Base-by-base conservation (phyloP, 768 basidiomycete species). In the Boletellus ananas region DNA sequence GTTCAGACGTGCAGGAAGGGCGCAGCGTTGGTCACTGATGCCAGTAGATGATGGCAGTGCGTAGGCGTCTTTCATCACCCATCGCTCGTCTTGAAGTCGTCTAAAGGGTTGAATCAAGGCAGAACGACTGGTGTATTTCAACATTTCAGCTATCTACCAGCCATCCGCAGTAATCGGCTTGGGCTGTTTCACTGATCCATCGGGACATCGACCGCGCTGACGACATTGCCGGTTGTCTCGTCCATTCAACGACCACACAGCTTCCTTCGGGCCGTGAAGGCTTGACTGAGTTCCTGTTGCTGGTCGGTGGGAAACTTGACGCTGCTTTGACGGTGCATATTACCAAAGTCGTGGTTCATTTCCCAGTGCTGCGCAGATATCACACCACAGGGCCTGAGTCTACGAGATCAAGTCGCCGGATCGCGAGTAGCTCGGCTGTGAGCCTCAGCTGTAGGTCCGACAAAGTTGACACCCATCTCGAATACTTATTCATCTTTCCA, bases 341-440 rank as follows among this genome's bases (percentile, higher is more conserved):
- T 41, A 41, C 25, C 25, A 27, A 27, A 31, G 42, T 18, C 10
- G 11, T 17, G 10, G 5, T 17, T 27, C n/a, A 17, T 42, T 27
- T 34, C 13, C 31, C 27, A 31, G 29, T 11, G 9, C 33, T 31
- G 21, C 10, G 27, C 12, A 27, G 33, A 51, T 34, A 34, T 42
- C 29, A 25, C 34, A 6, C 18, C 18, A 10, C 23, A 40, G 7
- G 23, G 23, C 23, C 31, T 27, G n/a, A 34, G 29, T 11, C 29
- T 36, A 39, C 25, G 45, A 47, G 23, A 34, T 38, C 34, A 29
- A n/a, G 49, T 39, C 35, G 13, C 23, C 25, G 16, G 8, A 45
- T 36, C 40, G 44, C 47, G 20, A 43, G 17, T 33, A 58, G 34
- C 45, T 38, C 41, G 27, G 44, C 49, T 20, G 6, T 10, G 36